Percentiles rank a stretch among this genome's conserved stretches.
These are phyloP conservation scores for Phytophthora palmivora DNA, from an alignment of 352 stramenopile genomes.

Conservation along the genomic window DNA sequence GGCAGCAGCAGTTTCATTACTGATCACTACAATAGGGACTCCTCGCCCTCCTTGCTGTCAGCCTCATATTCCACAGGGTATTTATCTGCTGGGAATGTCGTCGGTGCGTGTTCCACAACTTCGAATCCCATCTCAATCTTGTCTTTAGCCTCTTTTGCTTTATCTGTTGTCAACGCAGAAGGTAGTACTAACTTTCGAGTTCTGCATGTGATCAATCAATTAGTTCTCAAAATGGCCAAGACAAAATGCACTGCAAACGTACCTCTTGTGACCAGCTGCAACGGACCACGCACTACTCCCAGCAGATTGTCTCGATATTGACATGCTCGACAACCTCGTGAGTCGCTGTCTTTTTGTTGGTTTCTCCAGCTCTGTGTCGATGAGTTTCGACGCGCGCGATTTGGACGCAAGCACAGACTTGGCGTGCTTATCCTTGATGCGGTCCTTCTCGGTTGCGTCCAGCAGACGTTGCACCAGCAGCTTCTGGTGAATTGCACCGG, in stretches of 20 bases:
- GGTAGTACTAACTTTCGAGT: slow-evolving; percentile 33
- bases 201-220: slow-evolving; percentile 9
- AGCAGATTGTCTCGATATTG: slow-evolving; percentile 13
- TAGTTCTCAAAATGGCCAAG: neutral
- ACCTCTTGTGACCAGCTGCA: slow-evolving; percentile 30
- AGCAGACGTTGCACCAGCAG: slow-evolving; percentile 82
- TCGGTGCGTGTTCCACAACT: slow-evolving; percentile 4
- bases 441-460: slow-evolving; percentile 76
- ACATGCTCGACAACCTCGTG: slow-evolving; percentile 17
- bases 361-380: slow-evolving; percentile 37
- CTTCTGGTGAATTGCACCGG: slow-evolving; percentile 78
- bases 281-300: slow-evolving; percentile 26
- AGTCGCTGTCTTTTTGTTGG: slow-evolving; percentile 30
- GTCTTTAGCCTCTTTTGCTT: slow-evolving; percentile 40
- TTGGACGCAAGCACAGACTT: slow-evolving; percentile 79
- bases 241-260: slow-evolving; percentile 5
- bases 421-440: slow-evolving; percentile 84
- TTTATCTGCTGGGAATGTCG: neutral
- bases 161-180: slow-evolving; percentile 47
- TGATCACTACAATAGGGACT: slow-evolving; percentile 1
- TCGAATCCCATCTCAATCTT: slow-evolving; percentile 51
- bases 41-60: slow-evolving; percentile 7
- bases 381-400: slow-evolving; percentile 69
- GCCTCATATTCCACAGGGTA: neutral
- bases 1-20: slow-evolving; percentile 15